Conservation (phyloP, 202 grass and related monocot species). For the Sporobolus alterniflorus region DNA sequence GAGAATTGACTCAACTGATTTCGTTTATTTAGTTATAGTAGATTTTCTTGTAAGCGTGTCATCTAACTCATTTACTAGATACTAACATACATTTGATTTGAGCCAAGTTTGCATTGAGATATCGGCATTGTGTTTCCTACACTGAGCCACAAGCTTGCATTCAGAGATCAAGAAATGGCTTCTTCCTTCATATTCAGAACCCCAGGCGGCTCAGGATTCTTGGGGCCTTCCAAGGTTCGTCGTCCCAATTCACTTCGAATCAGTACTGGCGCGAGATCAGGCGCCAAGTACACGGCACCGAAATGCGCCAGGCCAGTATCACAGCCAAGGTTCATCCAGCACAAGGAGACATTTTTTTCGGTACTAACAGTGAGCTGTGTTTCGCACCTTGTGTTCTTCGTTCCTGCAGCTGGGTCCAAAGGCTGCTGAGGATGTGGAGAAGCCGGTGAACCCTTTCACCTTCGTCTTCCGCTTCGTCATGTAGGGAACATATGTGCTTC, state of each 20-base stretch:
- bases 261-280: constrained; percentile 15
- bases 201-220: constrained; percentile 37
- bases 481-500: constrained; percentile 49
- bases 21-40: too few relatives aligned
- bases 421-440: constrained; percentile 58
- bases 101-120: constrained; percentile 32
- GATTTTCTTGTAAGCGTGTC: not conserved
- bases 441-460: constrained; percentile 63
- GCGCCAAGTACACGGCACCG: constrained; percentile 23
- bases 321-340: constrained; percentile 81
- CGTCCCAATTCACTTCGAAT: constrained; percentile 29
- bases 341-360: constrained; percentile 82
- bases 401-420: constrained; percentile 68
- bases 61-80: constrained; percentile 15
- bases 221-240: constrained; percentile 57
- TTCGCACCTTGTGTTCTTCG: not conserved
- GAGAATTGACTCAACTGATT: too few relatives aligned
- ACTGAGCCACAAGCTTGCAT: constrained; percentile 2
- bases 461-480: constrained; percentile 58
- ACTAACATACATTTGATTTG: constrained; percentile 9
- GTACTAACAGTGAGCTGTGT: not conserved
- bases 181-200: constrained; percentile 43
- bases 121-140: not conserved
- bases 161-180: constrained; percentile 50
- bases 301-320: constrained; percentile 52